Percentiles rank a stretch among this genome's conserved stretches.
Conservation (phyloP, 306 rosid species). For the Senna tora region DNA sequence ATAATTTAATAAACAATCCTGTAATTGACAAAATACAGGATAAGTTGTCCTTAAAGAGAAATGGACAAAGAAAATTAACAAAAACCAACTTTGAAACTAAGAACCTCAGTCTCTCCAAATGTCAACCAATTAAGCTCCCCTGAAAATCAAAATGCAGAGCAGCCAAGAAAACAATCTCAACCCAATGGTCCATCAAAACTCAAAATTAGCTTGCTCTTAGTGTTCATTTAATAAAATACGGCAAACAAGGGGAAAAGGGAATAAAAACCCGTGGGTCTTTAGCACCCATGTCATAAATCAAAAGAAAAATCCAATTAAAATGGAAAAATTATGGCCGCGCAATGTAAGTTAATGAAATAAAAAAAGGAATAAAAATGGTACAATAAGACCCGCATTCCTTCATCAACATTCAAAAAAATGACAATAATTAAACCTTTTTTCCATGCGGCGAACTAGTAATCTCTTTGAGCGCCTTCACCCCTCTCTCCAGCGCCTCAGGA, state of each 20-base stretch:
- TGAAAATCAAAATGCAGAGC: neutral
- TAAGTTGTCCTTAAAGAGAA: too few species aligned
- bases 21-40: neutral
- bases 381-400: neutral
- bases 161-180: neutral
- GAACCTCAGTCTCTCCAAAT: neutral
- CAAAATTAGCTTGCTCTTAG: too few species aligned
- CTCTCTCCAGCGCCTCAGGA: constrained; percentile 81
- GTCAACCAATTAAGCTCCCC: neutral
- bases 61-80: neutral
- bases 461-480: constrained; percentile 60
- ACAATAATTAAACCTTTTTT: constrained; percentile 59
- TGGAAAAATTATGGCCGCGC: neutral
- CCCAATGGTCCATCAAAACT: too few species aligned
- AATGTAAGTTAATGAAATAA: neutral
- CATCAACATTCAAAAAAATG: neutral
- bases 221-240: neutral
- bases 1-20: neutral
- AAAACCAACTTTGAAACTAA: neutral
- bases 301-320: neutral
- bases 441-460: constrained; percentile 59
- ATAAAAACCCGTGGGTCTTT: neutral
- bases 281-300: neutral
- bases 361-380: neutral
- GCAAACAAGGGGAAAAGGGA: neutral